Evolutionary conservation across 768 basidiomycete species (phyloP), one percentile per base, ranked within the genome.

Genomic region (Mycena galericulata): DNA sequence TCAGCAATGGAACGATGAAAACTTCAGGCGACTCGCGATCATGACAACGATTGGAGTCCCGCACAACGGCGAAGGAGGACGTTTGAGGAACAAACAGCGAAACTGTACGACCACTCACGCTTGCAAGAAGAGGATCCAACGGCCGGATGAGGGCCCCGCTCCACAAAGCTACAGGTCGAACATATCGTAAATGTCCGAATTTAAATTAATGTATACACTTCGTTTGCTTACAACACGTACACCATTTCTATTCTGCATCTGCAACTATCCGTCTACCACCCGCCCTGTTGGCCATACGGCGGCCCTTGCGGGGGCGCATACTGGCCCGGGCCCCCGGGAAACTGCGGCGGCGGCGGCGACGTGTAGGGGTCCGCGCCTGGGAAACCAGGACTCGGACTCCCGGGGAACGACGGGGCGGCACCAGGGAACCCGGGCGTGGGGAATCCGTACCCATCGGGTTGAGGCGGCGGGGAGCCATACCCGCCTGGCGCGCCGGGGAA

Each of bases 331-430:
- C 46, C 60, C 12, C 50, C 50, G 3, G 68, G 68, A 43, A 69
- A 69, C 36, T 54, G 55, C 2, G 67, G 58, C n/a, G 69, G 51
- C 30, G 50, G 57, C n/a, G 61, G 56, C 22, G 68, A 59, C 40
- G 20, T 12, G 67, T 79, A 80, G 20, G 73, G 73, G 45, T 76
- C 77, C 7, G 78, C 76, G 26, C 78, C 78, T 46, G 81, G 77
- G 76, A 79, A 80, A 3, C 70, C 73, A 57, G 72, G 73, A 75
- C 36, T 66, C 69, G 29, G 68, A 65, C 20, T 71, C 24, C 77
- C 78, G 40, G 80, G 76, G 75, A 78, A 80, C 8, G 75, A 69
- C 9, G 79, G 63, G 38, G 50, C 50, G 22, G 50, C 71, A 41
- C 71, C 74, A 61, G 72, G 74, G 70, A 75, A 77, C 24, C 64